Percentiles rank a stretch among this genome's conserved stretches.
These are phyloP conservation scores for Fusarium transvaalense DNA, from an alignment of 2,329 filamentous ascomycete species.

Conservation along the genomic window DNA sequence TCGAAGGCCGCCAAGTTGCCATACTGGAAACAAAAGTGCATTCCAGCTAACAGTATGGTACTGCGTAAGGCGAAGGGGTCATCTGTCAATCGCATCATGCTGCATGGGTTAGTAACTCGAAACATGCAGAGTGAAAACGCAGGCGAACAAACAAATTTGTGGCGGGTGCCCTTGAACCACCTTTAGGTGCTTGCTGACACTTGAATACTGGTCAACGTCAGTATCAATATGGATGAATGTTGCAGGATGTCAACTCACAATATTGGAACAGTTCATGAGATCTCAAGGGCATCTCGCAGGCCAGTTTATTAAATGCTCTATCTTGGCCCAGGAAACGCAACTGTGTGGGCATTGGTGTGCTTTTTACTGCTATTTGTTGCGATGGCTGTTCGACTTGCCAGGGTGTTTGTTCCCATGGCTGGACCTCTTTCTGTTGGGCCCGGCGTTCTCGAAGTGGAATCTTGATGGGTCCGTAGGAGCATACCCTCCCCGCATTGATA, in stretches of 20 bases:
- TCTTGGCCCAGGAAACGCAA: not conserved
- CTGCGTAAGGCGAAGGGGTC: constrained; percentile 11
- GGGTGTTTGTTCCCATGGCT: constrained; percentile 19
- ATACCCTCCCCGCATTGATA: constrained; percentile 7
- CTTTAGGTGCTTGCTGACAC: not conserved
- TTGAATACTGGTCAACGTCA: constrained; percentile 7
- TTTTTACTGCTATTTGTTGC: not conserved
- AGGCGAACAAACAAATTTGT: constrained; percentile 1
- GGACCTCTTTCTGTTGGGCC: constrained; percentile 18
- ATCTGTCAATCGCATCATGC: not conserved
- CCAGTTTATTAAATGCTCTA: constrained; percentile 9
- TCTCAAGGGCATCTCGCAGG: constrained; percentile 14
- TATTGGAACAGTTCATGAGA: constrained; percentile 30
- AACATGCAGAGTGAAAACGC: accelerated
- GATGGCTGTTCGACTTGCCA: constrained; percentile 5
- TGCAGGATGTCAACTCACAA: not conserved
- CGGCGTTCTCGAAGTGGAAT: constrained; percentile 14
- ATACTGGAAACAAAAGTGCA: constrained; percentile 25
- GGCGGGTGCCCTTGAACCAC: not conserved
- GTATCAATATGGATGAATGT: accelerated
- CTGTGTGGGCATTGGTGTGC: not conserved
- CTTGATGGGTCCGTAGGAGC: not conserved
- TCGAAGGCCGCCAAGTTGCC: constrained; percentile 8
- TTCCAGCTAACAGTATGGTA: constrained; percentile 9
- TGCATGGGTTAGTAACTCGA: not conserved